These are phyloP conservation scores for Calycina marina DNA, from an alignment of 2,329 filamentous ascomycete species.

Conservation along the genomic window DNA sequence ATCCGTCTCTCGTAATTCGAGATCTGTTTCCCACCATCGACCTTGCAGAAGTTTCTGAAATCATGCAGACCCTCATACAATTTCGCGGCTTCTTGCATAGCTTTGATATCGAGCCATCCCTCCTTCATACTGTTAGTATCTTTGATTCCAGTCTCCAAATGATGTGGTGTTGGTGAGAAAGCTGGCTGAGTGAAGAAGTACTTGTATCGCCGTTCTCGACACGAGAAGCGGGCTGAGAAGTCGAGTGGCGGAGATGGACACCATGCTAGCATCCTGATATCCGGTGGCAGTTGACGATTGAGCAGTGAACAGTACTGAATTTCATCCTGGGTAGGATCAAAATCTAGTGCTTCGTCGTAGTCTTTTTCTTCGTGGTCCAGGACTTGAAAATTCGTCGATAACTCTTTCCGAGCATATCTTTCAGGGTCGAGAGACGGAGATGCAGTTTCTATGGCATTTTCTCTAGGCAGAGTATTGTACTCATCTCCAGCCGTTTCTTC, in stretches of 20 bases:
- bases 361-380: slow-evolving; percentile 15
- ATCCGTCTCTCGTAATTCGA: slow-evolving; percentile 69
- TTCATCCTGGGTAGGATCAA: slow-evolving; percentile 64
- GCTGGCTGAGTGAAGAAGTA: slow-evolving; percentile 98
- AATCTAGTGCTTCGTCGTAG: slow-evolving; percentile 26
- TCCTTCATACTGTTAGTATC: slow-evolving; percentile 29
- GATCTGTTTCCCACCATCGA: slow-evolving; percentile 82
- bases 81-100: slow-evolving; percentile 72
- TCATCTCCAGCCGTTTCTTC: slow-evolving; percentile 2
- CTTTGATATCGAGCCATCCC: slow-evolving; percentile 76
- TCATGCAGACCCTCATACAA: slow-evolving; percentile 75
- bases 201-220: slow-evolving; percentile 77
- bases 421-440: slow-evolving; percentile 16
- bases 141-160: slow-evolving; percentile 25
- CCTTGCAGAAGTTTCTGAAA: slow-evolving; percentile 93
- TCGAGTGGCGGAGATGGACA: slow-evolving; percentile 64
- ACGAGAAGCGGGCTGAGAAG: slow-evolving; percentile 89
- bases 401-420: slow-evolving; percentile 8
- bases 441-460: slow-evolving; percentile 14
- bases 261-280: slow-evolving; percentile 88
- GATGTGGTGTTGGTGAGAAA: slow-evolving; percentile 51
- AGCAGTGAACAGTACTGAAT: slow-evolving; percentile 70
- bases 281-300: slow-evolving; percentile 75
- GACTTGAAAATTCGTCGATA: slow-evolving; percentile 5
- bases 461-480: slow-evolving; percentile 15